phyloP scores from a whole-genome alignment of 2,329 filamentous ascomycete species.

The Aspergillus jensenii region DNA sequence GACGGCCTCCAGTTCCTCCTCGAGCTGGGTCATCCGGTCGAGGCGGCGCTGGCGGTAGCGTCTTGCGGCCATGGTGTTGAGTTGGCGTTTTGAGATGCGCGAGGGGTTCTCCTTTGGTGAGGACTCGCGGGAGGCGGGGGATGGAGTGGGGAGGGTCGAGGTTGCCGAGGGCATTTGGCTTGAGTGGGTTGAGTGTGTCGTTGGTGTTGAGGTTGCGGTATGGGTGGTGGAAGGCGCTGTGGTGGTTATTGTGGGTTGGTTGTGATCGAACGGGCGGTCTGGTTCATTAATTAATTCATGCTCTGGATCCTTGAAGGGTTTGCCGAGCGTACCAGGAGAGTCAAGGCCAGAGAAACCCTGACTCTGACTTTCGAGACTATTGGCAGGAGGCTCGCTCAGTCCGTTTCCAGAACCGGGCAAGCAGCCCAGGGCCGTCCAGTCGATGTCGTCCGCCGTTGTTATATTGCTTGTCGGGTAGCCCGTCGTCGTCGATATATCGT shows the following conservation, averaged over 20 bases:
- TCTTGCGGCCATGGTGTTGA: constrained; percentile 38
- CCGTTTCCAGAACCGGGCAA: constrained; percentile 1
- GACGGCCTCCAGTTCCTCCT: constrained; percentile 32
- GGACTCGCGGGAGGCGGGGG: constrained; percentile 1
- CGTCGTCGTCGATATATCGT: background rate
- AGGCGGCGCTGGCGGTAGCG: constrained; percentile 37
- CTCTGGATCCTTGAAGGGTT: background rate
- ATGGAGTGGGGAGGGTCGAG: background rate
- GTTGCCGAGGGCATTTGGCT: constrained; percentile 5
- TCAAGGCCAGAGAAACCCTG: background rate
- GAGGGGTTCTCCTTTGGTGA: constrained; percentile 14
- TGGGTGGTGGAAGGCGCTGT: background rate
- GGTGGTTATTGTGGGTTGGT: background rate
- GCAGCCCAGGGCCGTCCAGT: constrained; percentile 10
- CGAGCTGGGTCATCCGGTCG: constrained; percentile 32
- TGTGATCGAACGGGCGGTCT: constrained; percentile 3
- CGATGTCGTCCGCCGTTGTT: background rate
- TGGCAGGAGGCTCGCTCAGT: background rate
- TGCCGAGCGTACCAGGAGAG: constrained; percentile 3
- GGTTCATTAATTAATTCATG: background rate
- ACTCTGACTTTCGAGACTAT: background rate
- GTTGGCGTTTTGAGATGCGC: constrained; percentile 34
- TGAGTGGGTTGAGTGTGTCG: background rate
- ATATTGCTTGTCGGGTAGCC: constrained; percentile 5
- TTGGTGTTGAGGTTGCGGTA: background rate